A percentile compares a stretch with the other conserved stretches of the same genome.
These are phyloP conservation scores for Trichoderma sp. DNA, from an alignment of 2,329 filamentous ascomycete genomes.

Conservation along the genomic window DNA sequence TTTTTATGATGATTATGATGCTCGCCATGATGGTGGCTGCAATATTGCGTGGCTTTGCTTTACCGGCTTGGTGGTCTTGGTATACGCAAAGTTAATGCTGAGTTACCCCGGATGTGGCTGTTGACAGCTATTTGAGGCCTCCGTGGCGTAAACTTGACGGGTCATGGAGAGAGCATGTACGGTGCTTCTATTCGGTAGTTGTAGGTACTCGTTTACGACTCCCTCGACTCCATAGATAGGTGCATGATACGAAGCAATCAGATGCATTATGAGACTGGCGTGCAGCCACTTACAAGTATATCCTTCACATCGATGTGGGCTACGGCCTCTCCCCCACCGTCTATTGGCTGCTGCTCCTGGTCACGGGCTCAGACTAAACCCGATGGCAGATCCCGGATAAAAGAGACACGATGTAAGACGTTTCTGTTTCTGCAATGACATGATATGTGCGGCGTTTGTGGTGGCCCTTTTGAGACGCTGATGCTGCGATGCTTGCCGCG, in stretches of 20 bases:
- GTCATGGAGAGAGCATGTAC: neutral
- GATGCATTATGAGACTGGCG: neutral
- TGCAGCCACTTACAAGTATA: slow-evolving; percentile 19
- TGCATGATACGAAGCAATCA: neutral
- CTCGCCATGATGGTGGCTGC: neutral
- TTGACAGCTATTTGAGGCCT: neutral
- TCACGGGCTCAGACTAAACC: slow-evolving; percentile 2
- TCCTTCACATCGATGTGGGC: neutral
- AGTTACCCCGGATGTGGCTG: neutral
- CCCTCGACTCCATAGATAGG: neutral
- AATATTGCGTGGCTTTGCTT: neutral
- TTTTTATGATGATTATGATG: neutral
- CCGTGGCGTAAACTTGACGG: neutral
- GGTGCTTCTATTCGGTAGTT: too few species aligned
- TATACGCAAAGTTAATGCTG: neutral
- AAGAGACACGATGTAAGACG: neutral
- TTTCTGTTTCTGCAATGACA: neutral
- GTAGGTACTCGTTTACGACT: neutral
- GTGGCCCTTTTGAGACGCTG: neutral
- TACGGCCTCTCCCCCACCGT: neutral
- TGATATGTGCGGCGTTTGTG: neutral
- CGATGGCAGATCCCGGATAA: slow-evolving; percentile 3
- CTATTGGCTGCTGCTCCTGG: slow-evolving; percentile 3
- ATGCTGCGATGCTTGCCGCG: neutral
- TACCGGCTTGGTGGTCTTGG: neutral